Percentiles rank a stretch among this genome's conserved stretches.
These are phyloP conservation scores for Pythium periplocum DNA, from an alignment of 352 stramenopile genomes.

Conservation along the genomic window DNA sequence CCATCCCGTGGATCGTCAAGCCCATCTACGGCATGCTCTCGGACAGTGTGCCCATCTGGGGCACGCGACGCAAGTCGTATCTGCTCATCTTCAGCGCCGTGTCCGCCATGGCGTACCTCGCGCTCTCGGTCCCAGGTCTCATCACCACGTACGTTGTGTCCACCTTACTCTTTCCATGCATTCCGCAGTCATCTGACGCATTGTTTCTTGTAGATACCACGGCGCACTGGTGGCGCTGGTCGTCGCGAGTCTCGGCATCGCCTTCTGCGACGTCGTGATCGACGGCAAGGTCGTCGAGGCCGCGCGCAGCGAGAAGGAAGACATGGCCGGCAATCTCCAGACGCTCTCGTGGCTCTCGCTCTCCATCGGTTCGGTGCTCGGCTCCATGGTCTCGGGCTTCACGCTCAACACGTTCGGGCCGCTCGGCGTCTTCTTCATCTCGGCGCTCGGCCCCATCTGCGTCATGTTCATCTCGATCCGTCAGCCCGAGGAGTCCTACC, in stretches of 20 bases:
- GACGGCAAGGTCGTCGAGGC: constrained; percentile 75
- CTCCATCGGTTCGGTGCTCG: constrained; percentile 64
- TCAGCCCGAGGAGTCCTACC: constrained; percentile 49
- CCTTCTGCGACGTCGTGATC: constrained; percentile 80
- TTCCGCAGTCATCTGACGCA: neutral
- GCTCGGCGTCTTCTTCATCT: constrained; percentile 67
- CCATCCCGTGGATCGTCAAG: constrained; percentile 82
- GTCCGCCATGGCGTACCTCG: constrained; percentile 49
- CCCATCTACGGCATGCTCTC: constrained; percentile 75
- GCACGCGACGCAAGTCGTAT: constrained; percentile 74
- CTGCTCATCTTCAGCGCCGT: constrained; percentile 67
- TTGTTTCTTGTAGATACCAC: constrained; percentile 26
- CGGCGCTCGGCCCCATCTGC: constrained; percentile 59
- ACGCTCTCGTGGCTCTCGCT: constrained; percentile 75
- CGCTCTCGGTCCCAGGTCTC: constrained; percentile 49
- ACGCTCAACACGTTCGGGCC: constrained; percentile 55
- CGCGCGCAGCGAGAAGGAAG: constrained; percentile 56
- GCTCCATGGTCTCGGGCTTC: constrained; percentile 58
- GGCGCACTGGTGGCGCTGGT: constrained; percentile 52
- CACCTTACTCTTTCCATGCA: neutral
- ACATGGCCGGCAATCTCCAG: constrained; percentile 74
- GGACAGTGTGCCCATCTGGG: constrained; percentile 69
- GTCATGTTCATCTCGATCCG: constrained; percentile 57
- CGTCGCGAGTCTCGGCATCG: constrained; percentile 71
- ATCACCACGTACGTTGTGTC: constrained; percentile 36